phyloP scores from a whole-genome alignment of 1,284 basidiomycete genomes.

The Phlebopus sp. region DNA sequence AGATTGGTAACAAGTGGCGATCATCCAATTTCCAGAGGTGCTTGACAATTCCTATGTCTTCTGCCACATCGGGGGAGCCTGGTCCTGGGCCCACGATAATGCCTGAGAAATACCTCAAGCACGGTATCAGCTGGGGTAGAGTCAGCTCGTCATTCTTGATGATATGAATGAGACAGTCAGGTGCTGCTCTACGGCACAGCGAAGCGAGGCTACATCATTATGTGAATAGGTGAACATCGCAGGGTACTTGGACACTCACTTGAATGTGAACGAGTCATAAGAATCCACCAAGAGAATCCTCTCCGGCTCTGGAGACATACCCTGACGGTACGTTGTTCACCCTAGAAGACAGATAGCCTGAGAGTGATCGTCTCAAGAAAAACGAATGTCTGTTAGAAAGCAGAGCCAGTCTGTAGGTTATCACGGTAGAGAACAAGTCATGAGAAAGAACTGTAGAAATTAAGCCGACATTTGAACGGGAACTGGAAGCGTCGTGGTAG shows the following conservation, averaged over 20 bases:
- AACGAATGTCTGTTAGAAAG: too few species aligned
- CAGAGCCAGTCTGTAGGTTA: too few species aligned
- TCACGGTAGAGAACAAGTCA: too few species aligned
- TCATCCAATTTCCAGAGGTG: constrained; percentile 63
- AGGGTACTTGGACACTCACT: constrained; percentile 46
- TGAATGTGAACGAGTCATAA: constrained; percentile 84
- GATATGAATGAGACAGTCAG: constrained; percentile 58
- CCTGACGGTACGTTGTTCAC: not conserved
- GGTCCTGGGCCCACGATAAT: constrained; percentile 79
- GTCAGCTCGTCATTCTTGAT: constrained; percentile 67
- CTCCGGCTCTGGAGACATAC: constrained; percentile 22
- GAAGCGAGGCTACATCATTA: constrained; percentile 53
- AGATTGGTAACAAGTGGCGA: constrained; percentile 61
- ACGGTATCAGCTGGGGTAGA: constrained; percentile 46
- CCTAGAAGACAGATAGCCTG: too few species aligned
- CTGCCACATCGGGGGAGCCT: constrained; percentile 64
- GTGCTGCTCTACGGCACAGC: constrained; percentile 57
- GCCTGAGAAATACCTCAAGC: constrained; percentile 61
- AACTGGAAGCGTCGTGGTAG: too few species aligned
- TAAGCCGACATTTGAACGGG: too few species aligned
- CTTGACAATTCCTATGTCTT: constrained; percentile 66
- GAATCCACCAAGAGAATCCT: constrained; percentile 74
- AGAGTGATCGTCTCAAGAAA: too few species aligned
- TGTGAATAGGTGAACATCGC: constrained; percentile 3
- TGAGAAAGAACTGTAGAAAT: too few species aligned